Conservation (phyloP, 179 eudicot species). For the Nepenthes alata region DNA sequence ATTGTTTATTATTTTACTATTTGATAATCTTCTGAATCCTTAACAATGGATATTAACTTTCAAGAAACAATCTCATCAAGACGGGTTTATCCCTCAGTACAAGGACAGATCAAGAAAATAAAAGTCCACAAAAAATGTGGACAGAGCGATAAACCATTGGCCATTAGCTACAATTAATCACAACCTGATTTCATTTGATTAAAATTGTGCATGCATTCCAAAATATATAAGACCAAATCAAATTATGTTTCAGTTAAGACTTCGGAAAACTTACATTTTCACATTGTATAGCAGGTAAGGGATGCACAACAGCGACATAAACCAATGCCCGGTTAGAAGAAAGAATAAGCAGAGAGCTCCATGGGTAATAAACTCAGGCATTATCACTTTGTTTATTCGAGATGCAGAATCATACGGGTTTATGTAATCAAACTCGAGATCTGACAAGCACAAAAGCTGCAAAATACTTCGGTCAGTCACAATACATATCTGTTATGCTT, state of each 20-base stretch:
- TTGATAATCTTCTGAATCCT: too few species aligned
- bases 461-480: constrained; percentile 2
- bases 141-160: too few species aligned
- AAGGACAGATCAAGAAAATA: too few species aligned
- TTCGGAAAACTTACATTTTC: constrained; percentile 43
- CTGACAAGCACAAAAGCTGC: constrained; percentile 94
- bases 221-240: background rate
- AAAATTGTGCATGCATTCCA: background rate
- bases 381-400: constrained; percentile 55
- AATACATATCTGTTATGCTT: background rate
- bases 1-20: too few species aligned
- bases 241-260: background rate
- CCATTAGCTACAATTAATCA: background rate
- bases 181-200: background rate
- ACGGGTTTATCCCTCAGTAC: too few species aligned
- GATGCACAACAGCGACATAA: constrained; percentile 50
- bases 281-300: constrained; percentile 64
- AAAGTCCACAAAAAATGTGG: too few species aligned
- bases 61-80: too few species aligned
- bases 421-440: constrained; percentile 75
- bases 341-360: constrained; percentile 55
- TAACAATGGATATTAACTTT: too few species aligned
- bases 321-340: constrained; percentile 73
- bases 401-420: constrained; percentile 85
- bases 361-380: constrained; percentile 67